These are phyloP conservation scores for Danielozyma ontarioensis DNA, from an alignment of 805 yeast genomes.

Conservation along the genomic window DNA sequence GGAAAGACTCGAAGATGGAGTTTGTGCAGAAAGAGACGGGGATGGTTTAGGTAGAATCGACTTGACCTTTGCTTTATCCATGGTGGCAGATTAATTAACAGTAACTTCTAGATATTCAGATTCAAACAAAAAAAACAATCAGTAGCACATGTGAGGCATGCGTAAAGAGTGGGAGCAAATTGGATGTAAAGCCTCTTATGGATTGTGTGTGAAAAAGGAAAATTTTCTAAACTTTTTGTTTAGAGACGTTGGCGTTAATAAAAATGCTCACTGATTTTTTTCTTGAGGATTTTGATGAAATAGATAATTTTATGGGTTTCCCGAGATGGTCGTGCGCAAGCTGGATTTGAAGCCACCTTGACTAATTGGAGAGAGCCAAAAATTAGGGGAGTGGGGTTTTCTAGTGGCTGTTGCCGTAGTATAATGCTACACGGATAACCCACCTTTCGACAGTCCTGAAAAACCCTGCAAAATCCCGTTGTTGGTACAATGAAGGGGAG, in stretches of 20 bases:
- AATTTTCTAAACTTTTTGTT: background rate
- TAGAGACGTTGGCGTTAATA: conserved; percentile 4
- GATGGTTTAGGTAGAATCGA: conserved; percentile 40
- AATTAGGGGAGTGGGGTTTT: too few species aligned
- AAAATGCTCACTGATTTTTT: conserved; percentile 8
- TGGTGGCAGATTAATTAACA: conserved; percentile 3
- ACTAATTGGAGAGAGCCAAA: too few species aligned
- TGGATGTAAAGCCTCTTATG: conserved; percentile 5
- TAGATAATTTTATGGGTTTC: conserved; percentile 9
- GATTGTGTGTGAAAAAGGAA: background rate
- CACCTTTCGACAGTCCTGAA: too few species aligned
- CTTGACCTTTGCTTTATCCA: conserved; percentile 38
- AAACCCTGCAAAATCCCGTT: too few species aligned
- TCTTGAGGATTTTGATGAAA: conserved; percentile 8
- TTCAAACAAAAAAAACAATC: background rate
- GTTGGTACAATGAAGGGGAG: too few species aligned
- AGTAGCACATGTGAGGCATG: too few species aligned
- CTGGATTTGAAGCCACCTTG: too few species aligned
- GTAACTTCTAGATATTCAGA: background rate
- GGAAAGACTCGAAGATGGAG: conserved; percentile 3
- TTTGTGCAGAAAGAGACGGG: conserved; percentile 3
- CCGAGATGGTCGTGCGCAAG: background rate
- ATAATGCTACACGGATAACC: too few species aligned
- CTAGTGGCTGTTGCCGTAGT: too few species aligned
- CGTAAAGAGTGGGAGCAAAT: too few species aligned